A percentile compares a stretch with the other conserved stretches of the same genome.
These are phyloP conservation scores for Hanseniaspora mollemarum DNA, from an alignment of 805 yeast species.

Conservation along the genomic window DNA sequence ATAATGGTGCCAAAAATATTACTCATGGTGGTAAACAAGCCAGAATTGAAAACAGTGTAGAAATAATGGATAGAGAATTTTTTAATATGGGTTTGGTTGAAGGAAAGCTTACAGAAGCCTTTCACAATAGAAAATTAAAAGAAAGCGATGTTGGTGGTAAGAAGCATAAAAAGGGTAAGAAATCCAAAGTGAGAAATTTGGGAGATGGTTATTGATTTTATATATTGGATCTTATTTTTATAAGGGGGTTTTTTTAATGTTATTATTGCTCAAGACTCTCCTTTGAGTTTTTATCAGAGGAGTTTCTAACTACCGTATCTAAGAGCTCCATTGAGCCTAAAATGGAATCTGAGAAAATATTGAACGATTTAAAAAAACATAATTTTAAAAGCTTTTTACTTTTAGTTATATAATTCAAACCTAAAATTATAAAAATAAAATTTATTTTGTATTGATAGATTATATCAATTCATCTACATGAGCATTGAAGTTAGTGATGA, in stretches of 20 bases:
- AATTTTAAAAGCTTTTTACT: not conserved
- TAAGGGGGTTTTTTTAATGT: not conserved
- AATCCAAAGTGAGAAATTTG: constrained; percentile 28
- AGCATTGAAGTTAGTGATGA: constrained; percentile 18
- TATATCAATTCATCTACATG: constrained; percentile 12
- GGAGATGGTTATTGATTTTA: not conserved
- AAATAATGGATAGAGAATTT: constrained; percentile 75
- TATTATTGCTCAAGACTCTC: too few relatives aligned
- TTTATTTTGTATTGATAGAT: not conserved
- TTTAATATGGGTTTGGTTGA: constrained; percentile 55
- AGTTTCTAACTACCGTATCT: too few relatives aligned
- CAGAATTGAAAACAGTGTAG: constrained; percentile 64
- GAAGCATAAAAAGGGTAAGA: constrained; percentile 68
- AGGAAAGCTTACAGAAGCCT: constrained; percentile 60
- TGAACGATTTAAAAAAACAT: too few relatives aligned
- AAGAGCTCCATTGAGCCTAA: too few relatives aligned
- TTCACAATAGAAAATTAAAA: constrained; percentile 42
- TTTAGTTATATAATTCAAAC: too few relatives aligned
- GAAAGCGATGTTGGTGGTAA: constrained; percentile 30
- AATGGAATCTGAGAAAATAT: too few relatives aligned
- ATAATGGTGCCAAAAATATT: constrained; percentile 38
- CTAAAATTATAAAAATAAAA: too few relatives aligned
- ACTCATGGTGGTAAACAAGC: constrained; percentile 78
- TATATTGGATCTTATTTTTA: not conserved
- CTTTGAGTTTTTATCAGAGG: too few relatives aligned